phyloP scores from a whole-genome alignment of 2,329 filamentous ascomycete genomes.

The Hansfordia pulvinata region DNA sequence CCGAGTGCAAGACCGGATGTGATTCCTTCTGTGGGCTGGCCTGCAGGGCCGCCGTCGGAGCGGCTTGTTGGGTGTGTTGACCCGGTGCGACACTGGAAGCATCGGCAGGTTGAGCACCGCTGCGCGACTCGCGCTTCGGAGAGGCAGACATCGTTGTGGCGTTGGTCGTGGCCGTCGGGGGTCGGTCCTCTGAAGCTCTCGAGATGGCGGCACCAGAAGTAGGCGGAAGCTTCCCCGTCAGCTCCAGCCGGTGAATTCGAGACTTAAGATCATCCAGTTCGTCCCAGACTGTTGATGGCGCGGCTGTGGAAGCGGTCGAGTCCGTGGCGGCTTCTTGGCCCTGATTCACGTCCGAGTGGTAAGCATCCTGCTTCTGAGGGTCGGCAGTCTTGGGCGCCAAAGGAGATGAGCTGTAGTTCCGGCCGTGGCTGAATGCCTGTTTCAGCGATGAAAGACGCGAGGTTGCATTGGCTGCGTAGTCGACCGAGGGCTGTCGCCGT shows the following conservation, averaged over 20 bases:
- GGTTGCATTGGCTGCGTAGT: too few species aligned
- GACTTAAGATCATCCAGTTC: constrained; percentile 93
- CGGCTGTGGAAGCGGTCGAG: constrained; percentile 77
- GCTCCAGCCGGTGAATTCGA: constrained; percentile 76
- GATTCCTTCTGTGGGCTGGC: constrained; percentile 46
- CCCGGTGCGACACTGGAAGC: constrained; percentile 24
- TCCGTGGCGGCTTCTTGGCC: constrained; percentile 67
- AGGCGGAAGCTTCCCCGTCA: constrained; percentile 75
- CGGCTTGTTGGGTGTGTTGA: constrained; percentile 16
- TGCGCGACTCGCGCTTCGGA: constrained; percentile 56
- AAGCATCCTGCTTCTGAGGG: constrained; percentile 18
- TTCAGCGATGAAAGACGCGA: too few species aligned
- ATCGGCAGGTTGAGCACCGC: constrained; percentile 28
- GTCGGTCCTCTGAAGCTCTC: constrained; percentile 63
- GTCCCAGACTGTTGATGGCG: constrained; percentile 92
- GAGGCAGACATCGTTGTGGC: constrained; percentile 85
- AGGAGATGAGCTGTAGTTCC: constrained; percentile 45
- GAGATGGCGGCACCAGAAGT: constrained; percentile 72
- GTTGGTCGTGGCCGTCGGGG: constrained; percentile 76
- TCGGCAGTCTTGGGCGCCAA: constrained; percentile 34
- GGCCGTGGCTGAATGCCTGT: constrained; percentile 24
- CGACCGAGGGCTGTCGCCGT: constrained; percentile 32
- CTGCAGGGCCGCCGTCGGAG: too few species aligned
- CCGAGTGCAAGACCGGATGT: constrained; percentile 69
- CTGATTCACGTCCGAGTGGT: constrained; percentile 24